These are phyloP conservation scores for Aegilops sharonensis DNA, from an alignment of 176 grass and related monocot genomes.

Conservation along the genomic window DNA sequence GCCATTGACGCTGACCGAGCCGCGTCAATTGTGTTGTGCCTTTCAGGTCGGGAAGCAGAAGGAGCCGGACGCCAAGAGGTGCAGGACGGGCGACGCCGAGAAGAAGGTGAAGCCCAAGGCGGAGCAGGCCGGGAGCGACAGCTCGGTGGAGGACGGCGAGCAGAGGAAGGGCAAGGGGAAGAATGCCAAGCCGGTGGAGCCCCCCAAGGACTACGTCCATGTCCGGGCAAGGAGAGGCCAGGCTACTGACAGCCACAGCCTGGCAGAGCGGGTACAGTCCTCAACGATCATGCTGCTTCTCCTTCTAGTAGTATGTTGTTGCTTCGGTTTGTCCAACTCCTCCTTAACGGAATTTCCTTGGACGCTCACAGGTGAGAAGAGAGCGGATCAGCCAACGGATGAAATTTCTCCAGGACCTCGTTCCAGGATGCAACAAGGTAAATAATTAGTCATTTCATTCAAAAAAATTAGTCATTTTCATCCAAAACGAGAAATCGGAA, in stretches of 20 bases:
- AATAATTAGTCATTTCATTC: too few relatives aligned
- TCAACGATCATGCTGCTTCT: background rate
- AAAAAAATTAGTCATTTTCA: background rate
- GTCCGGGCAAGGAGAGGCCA: constrained; percentile 94
- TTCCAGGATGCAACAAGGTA: constrained; percentile 95
- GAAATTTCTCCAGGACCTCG: constrained; percentile 86
- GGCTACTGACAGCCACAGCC: constrained; percentile 94
- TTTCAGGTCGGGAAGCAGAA: constrained; percentile 52
- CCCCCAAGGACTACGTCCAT: constrained; percentile 93
- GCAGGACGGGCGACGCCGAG: constrained; percentile 32
- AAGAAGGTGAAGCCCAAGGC: constrained; percentile 44
- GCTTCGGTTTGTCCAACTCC: background rate
- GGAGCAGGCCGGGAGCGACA: constrained; percentile 53
- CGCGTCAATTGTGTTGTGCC: background rate
- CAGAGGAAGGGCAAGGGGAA: constrained; percentile 53
- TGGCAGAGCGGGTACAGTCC: constrained; percentile 80
- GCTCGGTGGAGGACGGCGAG: constrained; percentile 52
- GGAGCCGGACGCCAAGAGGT: constrained; percentile 49
- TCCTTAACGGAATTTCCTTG: background rate
- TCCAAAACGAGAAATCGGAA: background rate
- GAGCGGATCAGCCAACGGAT: constrained; percentile 92
- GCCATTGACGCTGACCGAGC: background rate
- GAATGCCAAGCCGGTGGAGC: constrained; percentile 65
- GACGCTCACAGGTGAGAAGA: constrained; percentile 68
- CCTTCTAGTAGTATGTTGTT: too few relatives aligned